These are phyloP conservation scores for Fomitopsis serialis DNA, from an alignment of 768 basidiomycete species.

Conservation along the genomic window DNA sequence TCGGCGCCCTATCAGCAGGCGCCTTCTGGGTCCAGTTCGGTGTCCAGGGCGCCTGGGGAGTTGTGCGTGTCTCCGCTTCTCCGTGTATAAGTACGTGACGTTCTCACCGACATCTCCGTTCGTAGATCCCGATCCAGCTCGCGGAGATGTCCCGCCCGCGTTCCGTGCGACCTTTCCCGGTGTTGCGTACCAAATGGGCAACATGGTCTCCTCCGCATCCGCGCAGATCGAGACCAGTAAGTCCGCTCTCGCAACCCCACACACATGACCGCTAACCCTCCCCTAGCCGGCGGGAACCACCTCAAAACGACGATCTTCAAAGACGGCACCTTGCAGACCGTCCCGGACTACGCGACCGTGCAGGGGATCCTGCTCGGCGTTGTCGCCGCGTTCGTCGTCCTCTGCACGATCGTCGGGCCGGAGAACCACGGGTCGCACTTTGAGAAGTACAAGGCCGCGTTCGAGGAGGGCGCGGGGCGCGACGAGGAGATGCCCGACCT, in stretches of 20 bases:
- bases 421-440: constrained; percentile 67
- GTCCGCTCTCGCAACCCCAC: constrained; percentile 1
- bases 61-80: constrained; percentile 42
- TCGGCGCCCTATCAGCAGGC: constrained; percentile 68
- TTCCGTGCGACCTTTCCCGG: constrained; percentile 89
- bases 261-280: background rate
- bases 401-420: constrained; percentile 75
- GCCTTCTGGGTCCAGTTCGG: constrained; percentile 87
- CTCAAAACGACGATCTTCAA: constrained; percentile 27
- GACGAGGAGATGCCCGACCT: constrained; percentile 37
- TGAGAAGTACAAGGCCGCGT: constrained; percentile 75
- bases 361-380: constrained; percentile 87
- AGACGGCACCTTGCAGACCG: constrained; percentile 22
- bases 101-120: no score
- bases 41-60: constrained; percentile 89
- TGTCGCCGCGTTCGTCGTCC: constrained; percentile 70
- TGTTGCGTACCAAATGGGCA: constrained; percentile 80
- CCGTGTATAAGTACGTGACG: background rate
- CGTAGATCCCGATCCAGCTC: constrained; percentile 67
- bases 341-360: constrained; percentile 49
- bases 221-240: constrained; percentile 28
- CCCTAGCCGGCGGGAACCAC: constrained; percentile 35
- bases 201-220: constrained; percentile 33
- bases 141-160: constrained; percentile 84
- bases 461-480: constrained; percentile 65